Conservation (phyloP, 78 protist genomes). For the Dictyostelium intermedium region DNA sequence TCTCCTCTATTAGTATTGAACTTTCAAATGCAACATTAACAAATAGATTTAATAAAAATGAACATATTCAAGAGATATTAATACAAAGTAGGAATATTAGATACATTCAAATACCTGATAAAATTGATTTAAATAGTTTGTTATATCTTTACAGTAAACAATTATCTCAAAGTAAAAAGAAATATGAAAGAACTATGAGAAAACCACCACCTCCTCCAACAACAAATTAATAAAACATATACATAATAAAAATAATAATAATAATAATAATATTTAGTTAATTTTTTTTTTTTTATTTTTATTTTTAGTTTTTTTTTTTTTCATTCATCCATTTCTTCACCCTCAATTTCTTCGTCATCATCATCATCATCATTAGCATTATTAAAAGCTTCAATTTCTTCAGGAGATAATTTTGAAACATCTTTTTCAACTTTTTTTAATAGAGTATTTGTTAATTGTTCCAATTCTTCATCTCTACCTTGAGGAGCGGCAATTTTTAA, state of each 20-base stretch:
- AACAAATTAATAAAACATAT: background rate
- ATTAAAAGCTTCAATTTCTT: background rate
- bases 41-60: background rate
- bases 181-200: conserved; percentile 24
- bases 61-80: background rate
- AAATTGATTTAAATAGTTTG: conserved; percentile 4
- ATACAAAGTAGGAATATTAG: conserved; percentile 35
- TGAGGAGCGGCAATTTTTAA: background rate
- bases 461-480: conserved; percentile 10
- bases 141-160: conserved; percentile 22
- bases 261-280: too few relatives aligned
- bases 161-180: conserved; percentile 12
- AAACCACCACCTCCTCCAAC: background rate
- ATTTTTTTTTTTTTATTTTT: background rate
- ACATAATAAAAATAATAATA: background rate
- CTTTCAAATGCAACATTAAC: conserved; percentile 13
- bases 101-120: conserved; percentile 33
- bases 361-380: background rate
- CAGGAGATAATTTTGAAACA: conserved; percentile 28
- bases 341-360: background rate
- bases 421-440: background rate
- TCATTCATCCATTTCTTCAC: background rate
- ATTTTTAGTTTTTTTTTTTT: background rate
- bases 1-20: conserved; percentile 33
- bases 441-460: background rate